Base-by-base conservation (phyloP, 371 early-diverging fungal species). In the Apophysomyces elegans region DNA sequence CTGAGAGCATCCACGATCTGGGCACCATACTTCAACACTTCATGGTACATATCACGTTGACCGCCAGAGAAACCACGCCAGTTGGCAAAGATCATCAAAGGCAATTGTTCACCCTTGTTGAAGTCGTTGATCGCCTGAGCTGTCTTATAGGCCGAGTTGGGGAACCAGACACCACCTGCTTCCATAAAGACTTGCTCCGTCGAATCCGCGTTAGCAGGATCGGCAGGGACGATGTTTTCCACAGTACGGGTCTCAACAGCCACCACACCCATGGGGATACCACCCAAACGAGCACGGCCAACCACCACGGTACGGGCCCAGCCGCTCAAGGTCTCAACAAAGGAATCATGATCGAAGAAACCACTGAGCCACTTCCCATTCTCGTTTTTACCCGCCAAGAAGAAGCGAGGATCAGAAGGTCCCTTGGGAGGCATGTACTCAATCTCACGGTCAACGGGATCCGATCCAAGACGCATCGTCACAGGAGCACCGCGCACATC, bases 31-130 rank as follows among this genome's bases (percentile, higher is more conserved):
- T 99, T 98, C 63, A 99, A 86, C 2, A 99, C 88, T 78, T 96
- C 97, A 73, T 97, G 91, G 87, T 90, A 97, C 98, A 99, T 98
- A 80, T 99, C 99, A 71, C 92, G 94, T 79, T 98, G 97, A 62
- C 99, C 99, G 67, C 99, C 99, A 47, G 93, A 93, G 91, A 99
- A 99, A 62, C 99, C 99, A 85, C 99, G 96, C 99, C 99, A 99
- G 93, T 99, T 99, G 81, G 99, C 99, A 87, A 99, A 95, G 80
- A 99, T 93, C 76, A 99, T 93, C 76, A 99, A 80, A 16, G 99
- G 97, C 65, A 99, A 86, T 71, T 95, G 95, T 81, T 99, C 99
- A 78, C 98, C 97, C 73, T 96, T 92, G 89, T 98, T 97, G 71
- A 99, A 97, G 81, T 99, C 97, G 67, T 91, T 89, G 81, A 99